Evolutionary conservation across 2,329 filamentous ascomycete genomes (phyloP).

Genomic region (Lithohypha guttulata): DNA sequence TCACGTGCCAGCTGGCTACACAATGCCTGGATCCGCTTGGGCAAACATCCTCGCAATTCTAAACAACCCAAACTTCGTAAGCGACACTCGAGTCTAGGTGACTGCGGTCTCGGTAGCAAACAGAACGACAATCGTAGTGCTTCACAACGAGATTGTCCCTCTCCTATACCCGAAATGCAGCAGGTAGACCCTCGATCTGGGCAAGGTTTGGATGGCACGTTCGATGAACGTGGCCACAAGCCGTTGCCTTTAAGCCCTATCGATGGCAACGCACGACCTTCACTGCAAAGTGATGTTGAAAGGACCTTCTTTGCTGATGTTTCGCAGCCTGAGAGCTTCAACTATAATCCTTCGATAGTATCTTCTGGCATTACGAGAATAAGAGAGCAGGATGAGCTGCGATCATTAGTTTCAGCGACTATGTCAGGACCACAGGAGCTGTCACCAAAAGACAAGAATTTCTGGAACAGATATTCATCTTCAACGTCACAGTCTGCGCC

Average conservation of each 20-base stretch:
- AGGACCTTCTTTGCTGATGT: background rate
- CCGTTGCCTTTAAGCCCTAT: slow-evolving; percentile 16
- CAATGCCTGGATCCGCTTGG: slow-evolving; percentile 12
- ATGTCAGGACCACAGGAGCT: slow-evolving; percentile 8
- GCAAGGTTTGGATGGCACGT: slow-evolving; percentile 14
- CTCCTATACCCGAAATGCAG: slow-evolving; percentile 1
- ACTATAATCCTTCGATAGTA: background rate
- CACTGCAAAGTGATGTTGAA: slow-evolving; percentile 3
- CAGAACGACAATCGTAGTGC: background rate
- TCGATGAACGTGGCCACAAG: slow-evolving; percentile 15
- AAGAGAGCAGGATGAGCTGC: slow-evolving; percentile 7
- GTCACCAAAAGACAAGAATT: background rate
- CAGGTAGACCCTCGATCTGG: background rate
- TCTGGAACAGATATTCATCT: background rate
- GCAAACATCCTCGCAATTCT: slow-evolving; percentile 11
- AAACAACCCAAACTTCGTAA: slow-evolving; percentile 3
- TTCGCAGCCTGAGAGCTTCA: background rate
- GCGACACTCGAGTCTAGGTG: background rate
- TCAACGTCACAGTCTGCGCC: background rate
- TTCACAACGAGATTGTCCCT: background rate
- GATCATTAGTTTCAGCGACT: slow-evolving; percentile 3
- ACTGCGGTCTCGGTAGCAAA: background rate
- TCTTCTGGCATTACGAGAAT: slow-evolving; percentile 5
- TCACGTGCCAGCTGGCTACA: slow-evolving; percentile 15
- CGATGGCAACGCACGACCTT: slow-evolving; percentile 6